phyloP scores from a whole-genome alignment of 148 eudicot genomes.

The Vaccinium macrocarpon region DNA sequence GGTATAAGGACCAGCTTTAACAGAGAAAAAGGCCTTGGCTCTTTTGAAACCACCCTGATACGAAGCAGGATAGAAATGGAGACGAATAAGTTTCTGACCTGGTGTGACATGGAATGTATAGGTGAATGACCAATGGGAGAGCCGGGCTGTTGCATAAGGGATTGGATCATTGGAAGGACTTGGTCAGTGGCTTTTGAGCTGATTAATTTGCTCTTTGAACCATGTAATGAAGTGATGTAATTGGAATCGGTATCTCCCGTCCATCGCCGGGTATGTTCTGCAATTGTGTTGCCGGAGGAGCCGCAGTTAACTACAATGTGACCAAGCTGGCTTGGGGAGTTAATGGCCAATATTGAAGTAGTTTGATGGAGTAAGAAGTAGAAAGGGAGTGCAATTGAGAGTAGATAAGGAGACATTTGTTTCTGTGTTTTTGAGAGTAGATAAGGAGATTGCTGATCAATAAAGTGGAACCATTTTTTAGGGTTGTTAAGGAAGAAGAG shows the following conservation, averaged over 20 bases:
- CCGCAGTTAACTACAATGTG: conserved; percentile 24
- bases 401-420: neutral
- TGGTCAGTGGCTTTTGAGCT: conserved; percentile 6
- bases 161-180: neutral
- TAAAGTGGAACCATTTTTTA: neutral
- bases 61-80: conserved; percentile 24
- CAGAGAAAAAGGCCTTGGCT: conserved; percentile 22
- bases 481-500: neutral
- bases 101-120: conserved; percentile 21
- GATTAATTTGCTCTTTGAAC: conserved; percentile 13
- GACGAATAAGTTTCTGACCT: conserved; percentile 31
- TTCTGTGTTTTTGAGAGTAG: neutral
- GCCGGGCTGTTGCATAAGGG: conserved; percentile 21
- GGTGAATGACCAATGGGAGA: conserved; percentile 21
- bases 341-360: neutral
- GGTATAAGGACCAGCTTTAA: conserved; percentile 34
- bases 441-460: neutral
- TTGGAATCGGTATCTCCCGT: conserved; percentile 13
- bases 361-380: neutral
- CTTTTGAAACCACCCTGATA: conserved; percentile 23
- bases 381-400: neutral
- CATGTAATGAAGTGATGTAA: neutral
- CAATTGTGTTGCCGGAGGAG: conserved; percentile 13
- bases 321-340: neutral
- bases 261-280: conserved; percentile 25